Evolutionary conservation across 2,329 filamentous ascomycete genomes (phyloP).

Genomic region (Trichophyton rubrum): DNA sequence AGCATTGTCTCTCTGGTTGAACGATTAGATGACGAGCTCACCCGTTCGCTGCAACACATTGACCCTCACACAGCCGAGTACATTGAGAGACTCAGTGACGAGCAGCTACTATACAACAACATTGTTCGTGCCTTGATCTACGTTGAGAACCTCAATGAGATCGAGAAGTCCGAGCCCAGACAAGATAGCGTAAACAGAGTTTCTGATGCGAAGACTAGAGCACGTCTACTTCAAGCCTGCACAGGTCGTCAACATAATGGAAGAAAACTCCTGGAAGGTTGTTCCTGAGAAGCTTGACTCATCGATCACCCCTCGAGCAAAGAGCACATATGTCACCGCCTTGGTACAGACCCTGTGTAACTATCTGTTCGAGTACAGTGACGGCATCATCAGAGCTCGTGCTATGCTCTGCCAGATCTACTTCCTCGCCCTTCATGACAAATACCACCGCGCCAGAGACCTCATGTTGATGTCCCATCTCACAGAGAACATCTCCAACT

Average conservation of each 20-base stretch:
- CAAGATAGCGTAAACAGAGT: constrained; percentile 88
- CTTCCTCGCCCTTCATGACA: constrained; percentile 91
- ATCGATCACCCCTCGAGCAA: constrained; percentile 60
- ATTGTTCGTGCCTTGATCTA: constrained; percentile 83
- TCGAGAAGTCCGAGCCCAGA: constrained; percentile 51
- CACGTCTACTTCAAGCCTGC: constrained; percentile 99
- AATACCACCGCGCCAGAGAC: constrained; percentile 95
- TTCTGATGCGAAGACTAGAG: constrained; percentile 86
- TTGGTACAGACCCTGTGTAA: constrained; percentile 83
- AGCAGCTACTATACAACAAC: constrained; percentile 79
- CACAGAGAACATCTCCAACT: constrained; percentile 91
- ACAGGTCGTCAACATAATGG: constrained; percentile 82
- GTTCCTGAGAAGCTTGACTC: constrained; percentile 62
- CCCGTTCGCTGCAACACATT: constrained; percentile 90
- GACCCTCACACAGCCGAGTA: constrained; percentile 98
- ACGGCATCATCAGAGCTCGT: constrained; percentile 88
- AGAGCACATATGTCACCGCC: constrained; percentile 52
- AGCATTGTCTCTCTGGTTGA: constrained; percentile 91
- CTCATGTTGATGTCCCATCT: constrained; percentile 99
- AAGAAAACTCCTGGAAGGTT: constrained; percentile 85
- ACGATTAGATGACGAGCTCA: constrained; percentile 92
- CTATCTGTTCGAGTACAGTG: constrained; percentile 87
- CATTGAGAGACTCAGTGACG: constrained; percentile 86
- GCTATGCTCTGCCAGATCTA: constrained; percentile 99
- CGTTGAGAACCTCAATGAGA: constrained; percentile 64